phyloP scores from a whole-genome alignment of 1,139 yeast genomes.

The Hemisphaericaspora lyxosophila region DNA sequence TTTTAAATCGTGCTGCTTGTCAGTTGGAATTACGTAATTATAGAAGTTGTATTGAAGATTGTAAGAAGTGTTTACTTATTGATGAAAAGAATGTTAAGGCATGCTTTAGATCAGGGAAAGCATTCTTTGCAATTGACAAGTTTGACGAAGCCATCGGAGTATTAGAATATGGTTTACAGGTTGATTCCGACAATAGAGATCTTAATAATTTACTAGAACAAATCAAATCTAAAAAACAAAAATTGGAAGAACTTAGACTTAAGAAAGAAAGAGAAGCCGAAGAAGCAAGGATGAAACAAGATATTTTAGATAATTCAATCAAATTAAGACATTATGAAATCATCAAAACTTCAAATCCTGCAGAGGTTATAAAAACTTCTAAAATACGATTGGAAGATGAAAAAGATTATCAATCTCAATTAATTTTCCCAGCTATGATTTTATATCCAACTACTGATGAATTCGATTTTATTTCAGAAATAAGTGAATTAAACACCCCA shows the following conservation, averaged over 20 bases:
- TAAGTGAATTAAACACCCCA: constrained; percentile 69
- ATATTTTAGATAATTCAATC: constrained; percentile 53
- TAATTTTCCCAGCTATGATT: constrained; percentile 76
- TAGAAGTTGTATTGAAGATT: constrained; percentile 83
- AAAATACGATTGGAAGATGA: constrained; percentile 64
- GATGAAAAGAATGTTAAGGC: constrained; percentile 82
- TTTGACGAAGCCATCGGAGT: constrained; percentile 73
- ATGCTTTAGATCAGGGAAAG: constrained; percentile 78
- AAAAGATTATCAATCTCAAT: constrained; percentile 71
- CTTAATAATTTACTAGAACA: constrained; percentile 43
- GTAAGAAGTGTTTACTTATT: constrained; percentile 64
- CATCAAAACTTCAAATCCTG: constrained; percentile 51
- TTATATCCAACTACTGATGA: constrained; percentile 84
- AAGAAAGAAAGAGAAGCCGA: constrained; percentile 34
- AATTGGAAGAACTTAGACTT: constrained; percentile 29
- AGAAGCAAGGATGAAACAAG: constrained; percentile 28
- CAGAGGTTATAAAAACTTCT: constrained; percentile 48
- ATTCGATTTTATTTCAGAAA: constrained; percentile 75
- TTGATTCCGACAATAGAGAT: constrained; percentile 60
- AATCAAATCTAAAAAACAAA: constrained; percentile 40
- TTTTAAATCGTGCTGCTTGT: constrained; percentile 87
- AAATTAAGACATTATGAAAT: constrained; percentile 53
- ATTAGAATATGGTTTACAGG: constrained; percentile 58
- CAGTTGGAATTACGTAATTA: constrained; percentile 82
- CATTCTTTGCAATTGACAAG: constrained; percentile 66